Conservation (phyloP, 306 rosid genomes). For the Acacia acuminata region DNA sequence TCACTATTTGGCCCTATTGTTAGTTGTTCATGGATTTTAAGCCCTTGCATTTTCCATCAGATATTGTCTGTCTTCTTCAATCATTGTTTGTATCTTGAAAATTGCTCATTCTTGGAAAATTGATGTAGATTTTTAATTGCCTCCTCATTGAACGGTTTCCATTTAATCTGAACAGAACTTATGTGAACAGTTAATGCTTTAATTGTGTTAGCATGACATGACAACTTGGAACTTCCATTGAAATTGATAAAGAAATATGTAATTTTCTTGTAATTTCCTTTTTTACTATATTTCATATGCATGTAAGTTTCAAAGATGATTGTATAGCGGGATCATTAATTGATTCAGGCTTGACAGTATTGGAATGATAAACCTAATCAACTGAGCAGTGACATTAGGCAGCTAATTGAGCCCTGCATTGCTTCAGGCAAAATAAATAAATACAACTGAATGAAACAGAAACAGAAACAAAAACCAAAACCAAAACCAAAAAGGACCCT, state of each 20-base stretch:
- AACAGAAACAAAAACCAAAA: too few species aligned
- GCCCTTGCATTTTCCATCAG: background rate
- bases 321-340: background rate
- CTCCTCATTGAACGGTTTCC: background rate
- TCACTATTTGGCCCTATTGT: background rate
- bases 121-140: background rate
- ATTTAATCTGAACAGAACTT: conserved; percentile 5
- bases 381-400: background rate
- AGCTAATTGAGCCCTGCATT: background rate
- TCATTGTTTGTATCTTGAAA: conserved; percentile 4
- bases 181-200: background rate
- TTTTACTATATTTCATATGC: background rate
- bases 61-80: background rate
- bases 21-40: background rate
- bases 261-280: background rate
- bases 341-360: background rate
- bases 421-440: background rate
- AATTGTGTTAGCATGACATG: background rate
- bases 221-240: background rate
- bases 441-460: too few species aligned
- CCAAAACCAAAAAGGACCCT: background rate
- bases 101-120: conserved; percentile 1
- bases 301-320: background rate
- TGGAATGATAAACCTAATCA: background rate
- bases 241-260: background rate